phyloP scores from a whole-genome alignment of 148 eudicot species.

The Silene uniflora region DNA sequence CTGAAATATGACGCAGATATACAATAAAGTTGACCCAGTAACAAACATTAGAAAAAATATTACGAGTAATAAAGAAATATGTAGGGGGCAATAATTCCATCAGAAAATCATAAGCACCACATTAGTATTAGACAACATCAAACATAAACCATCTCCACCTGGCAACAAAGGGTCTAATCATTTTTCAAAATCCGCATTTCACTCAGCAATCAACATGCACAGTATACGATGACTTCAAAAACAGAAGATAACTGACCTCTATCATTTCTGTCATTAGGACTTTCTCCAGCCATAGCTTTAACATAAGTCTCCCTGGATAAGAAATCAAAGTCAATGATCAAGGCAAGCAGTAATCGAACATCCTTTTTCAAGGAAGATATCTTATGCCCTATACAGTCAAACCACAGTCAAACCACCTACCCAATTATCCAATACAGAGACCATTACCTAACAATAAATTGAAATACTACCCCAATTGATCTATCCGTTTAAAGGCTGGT shows the following conservation, averaged over 20 bases:
- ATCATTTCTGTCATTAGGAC: conserved; percentile 94
- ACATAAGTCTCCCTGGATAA: conserved; percentile 81
- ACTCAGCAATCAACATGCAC: not conserved
- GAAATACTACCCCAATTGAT: not conserved
- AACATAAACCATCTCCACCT: not conserved
- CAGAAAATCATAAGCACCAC: not conserved
- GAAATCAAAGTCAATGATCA: conserved; percentile 9
- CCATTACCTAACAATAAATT: not conserved
- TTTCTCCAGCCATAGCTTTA: conserved; percentile 85
- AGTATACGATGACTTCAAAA: not conserved
- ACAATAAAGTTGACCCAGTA: not conserved
- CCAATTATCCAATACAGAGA: not conserved
- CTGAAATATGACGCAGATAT: not conserved
- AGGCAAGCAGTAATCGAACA: not conserved
- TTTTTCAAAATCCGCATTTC: not conserved
- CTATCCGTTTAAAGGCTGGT: not conserved
- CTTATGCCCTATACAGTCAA: not conserved
- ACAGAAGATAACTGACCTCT: conserved; percentile 57
- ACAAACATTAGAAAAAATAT: not conserved
- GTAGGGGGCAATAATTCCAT: not conserved
- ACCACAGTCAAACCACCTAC: not conserved
- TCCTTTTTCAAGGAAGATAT: not conserved
- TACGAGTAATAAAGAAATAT: not conserved
- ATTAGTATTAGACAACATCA: not conserved
- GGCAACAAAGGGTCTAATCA: not conserved